Conservation (phyloP, 805 yeast species). For the Tetrapisispora fleetii region DNA sequence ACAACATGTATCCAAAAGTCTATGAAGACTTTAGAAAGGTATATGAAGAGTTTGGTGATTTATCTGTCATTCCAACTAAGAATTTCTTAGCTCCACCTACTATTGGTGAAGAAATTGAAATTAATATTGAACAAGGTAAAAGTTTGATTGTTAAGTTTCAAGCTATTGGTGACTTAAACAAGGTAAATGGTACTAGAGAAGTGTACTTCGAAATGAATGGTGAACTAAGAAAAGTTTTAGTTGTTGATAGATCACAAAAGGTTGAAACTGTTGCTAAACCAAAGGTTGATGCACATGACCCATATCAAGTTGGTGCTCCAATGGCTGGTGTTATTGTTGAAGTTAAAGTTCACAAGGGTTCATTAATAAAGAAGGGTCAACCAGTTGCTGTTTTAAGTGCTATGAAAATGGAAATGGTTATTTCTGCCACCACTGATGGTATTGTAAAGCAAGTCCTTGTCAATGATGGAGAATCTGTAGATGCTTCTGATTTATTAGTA, state of each 20-base stretch:
- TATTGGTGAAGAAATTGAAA: constrained; percentile 79
- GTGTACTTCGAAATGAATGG: constrained; percentile 97
- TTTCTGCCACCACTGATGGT: constrained; percentile 85
- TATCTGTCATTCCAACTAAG: constrained; percentile 88
- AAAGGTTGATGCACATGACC: constrained; percentile 81
- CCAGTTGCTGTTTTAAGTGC: constrained; percentile 90
- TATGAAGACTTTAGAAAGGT: constrained; percentile 76
- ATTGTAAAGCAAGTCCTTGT: constrained; percentile 65
- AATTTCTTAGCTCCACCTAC: constrained; percentile 81
- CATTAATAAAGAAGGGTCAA: constrained; percentile 91
- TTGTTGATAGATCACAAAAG: constrained; percentile 79
- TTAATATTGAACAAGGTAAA: constrained; percentile 92
- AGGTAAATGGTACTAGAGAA: constrained; percentile 83
- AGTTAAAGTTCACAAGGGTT: constrained; percentile 80
- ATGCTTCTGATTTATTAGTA: constrained; percentile 81
- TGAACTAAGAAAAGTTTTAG: constrained; percentile 91
- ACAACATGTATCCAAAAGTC: constrained; percentile 97
- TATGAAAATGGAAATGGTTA: constrained; percentile 99
- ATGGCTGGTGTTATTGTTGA: constrained; percentile 99
- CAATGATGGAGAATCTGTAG: constrained; percentile 90
- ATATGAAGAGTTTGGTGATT: constrained; percentile 75
- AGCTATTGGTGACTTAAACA: constrained; percentile 84
- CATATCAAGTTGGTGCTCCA: constrained; percentile 94
- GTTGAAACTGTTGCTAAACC: constrained; percentile 79
- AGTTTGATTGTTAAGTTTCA: constrained; percentile 79